Evolutionary conservation across 768 basidiomycete species (phyloP).

Genomic region (Mycena pura): DNA sequence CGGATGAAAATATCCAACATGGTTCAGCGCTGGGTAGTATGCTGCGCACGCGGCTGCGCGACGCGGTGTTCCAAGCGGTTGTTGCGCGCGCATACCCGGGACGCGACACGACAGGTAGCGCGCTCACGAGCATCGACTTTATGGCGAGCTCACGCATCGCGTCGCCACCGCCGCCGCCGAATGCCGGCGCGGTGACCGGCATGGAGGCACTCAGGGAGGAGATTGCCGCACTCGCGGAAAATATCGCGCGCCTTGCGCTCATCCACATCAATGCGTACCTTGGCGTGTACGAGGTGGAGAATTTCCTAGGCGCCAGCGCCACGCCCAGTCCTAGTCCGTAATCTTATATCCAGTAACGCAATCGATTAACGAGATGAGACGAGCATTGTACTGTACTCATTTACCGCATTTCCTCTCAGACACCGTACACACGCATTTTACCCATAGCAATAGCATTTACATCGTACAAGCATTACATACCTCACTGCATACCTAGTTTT

Average conservation of each 20-base stretch:
- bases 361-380: background rate
- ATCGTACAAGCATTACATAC: background rate
- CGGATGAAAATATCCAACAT: conserved; percentile 66
- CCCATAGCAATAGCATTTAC: conserved; percentile 10
- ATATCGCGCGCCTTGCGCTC: conserved; percentile 72
- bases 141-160: conserved; percentile 23
- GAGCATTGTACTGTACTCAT: background rate
- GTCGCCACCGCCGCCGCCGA: conserved; percentile 22
- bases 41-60: conserved; percentile 67
- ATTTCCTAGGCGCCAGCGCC: conserved; percentile 53
- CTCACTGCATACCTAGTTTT: too few relatives aligned
- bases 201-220: conserved; percentile 79
- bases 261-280: conserved; percentile 82
- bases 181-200: conserved; percentile 53
- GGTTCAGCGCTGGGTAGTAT: conserved; percentile 65
- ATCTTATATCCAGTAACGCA: too few relatives aligned
- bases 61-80: conserved; percentile 67
- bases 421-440: background rate
- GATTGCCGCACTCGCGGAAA: conserved; percentile 63
- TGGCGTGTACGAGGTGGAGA: conserved; percentile 76
- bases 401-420: conserved; percentile 4
- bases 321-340: too few relatives aligned
- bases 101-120: conserved; percentile 42
- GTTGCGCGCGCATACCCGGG: conserved; percentile 59
- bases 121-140: conserved; percentile 37